Evolutionary conservation across 2,329 filamentous ascomycete species (phyloP).

Genomic region (Sordariomycetes sp.): DNA sequence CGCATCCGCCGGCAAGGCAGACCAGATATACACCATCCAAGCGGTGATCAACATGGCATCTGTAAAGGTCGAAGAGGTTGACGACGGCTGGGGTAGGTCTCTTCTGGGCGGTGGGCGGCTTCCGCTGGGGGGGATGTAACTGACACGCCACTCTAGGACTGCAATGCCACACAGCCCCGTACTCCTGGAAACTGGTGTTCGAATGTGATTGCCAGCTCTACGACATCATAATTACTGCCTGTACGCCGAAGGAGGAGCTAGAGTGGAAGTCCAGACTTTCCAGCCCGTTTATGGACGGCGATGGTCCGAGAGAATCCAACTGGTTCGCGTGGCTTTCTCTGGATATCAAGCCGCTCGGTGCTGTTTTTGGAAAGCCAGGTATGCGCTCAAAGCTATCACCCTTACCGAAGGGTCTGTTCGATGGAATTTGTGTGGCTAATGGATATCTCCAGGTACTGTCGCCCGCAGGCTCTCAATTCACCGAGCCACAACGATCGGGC

Average conservation of each 20-base stretch:
- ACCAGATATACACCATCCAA: slow-evolving; percentile 60
- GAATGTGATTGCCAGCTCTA: slow-evolving; percentile 66
- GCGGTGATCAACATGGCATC: slow-evolving; percentile 62
- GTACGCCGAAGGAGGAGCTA: slow-evolving; percentile 66
- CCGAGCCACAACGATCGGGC: slow-evolving; percentile 62
- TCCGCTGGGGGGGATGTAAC: not conserved
- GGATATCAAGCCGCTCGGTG: slow-evolving; percentile 63
- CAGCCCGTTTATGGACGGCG: slow-evolving; percentile 35
- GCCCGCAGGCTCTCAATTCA: slow-evolving; percentile 68
- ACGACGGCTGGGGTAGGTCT: slow-evolving; percentile 60
- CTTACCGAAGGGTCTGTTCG: not conserved
- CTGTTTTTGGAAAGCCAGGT: slow-evolving; percentile 65
- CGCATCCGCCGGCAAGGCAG: slow-evolving; percentile 54
- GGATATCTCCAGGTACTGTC: slow-evolving; percentile 35
- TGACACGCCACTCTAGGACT: slow-evolving; percentile 46
- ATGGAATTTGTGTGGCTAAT: not conserved
- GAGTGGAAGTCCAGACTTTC: slow-evolving; percentile 67
- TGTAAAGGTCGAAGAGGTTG: slow-evolving; percentile 57
- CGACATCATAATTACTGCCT: slow-evolving; percentile 81
- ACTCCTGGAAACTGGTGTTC: slow-evolving; percentile 89
- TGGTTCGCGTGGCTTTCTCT: slow-evolving; percentile 56
- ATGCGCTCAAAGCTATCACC: slow-evolving; percentile 7
- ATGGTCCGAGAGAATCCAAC: slow-evolving; percentile 32
- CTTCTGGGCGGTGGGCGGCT: not conserved
- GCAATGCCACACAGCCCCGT: slow-evolving; percentile 75